Base-by-base conservation (phyloP, 1,284 basidiomycete genomes). In the Caloboletus inedulis region DNA sequence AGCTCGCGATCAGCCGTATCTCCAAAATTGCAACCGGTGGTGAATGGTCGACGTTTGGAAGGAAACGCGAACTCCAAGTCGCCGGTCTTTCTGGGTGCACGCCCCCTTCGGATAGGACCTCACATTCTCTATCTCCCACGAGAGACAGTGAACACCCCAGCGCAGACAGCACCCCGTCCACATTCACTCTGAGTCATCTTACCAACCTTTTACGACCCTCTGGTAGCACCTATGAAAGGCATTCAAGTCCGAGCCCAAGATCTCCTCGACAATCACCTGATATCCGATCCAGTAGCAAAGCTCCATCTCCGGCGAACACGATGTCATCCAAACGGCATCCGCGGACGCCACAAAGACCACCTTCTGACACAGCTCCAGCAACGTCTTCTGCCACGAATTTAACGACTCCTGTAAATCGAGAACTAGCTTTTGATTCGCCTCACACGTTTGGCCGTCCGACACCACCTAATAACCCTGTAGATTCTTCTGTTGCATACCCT, bases 1-100 rank as follows among this genome's bases (percentile, higher is more conserved):
- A 41, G 49, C 46, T 53, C 53, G 54, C 52, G 39, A 53, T 57
- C 43, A 64, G 47, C 43, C 69, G 58, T 55, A 56, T 59, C 37
- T 70, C 65, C 53, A 62, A 59, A 29, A 47, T 68, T 21, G 55
- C 66, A 3, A 49, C 64, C 0, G 59, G 60, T 23, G 68, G 69
- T 7, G 70, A 68, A 46, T 77, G 75, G 76, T 69, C 76, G 13
- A 77, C 75, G 9, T 78, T 77, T 62, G 76, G 76, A 18, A 62
- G 71, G 44, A 63, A 62, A 42, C 64, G 62, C 36, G 53, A 54
- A 19, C 62, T 56, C 25, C 52, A 51, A 45, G 19, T 48, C 18
- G 53, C 47, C 16, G 54, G 35, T 25, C 43, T 53, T 27, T 53
- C 63, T 43, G 59, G 51, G 18, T 54, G 46, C 19, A 36, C 58